Evolutionary conservation across 225 moss, liverwort and hornwort genomes (phyloP).

Genomic region (Sphagnum tenellum): DNA sequence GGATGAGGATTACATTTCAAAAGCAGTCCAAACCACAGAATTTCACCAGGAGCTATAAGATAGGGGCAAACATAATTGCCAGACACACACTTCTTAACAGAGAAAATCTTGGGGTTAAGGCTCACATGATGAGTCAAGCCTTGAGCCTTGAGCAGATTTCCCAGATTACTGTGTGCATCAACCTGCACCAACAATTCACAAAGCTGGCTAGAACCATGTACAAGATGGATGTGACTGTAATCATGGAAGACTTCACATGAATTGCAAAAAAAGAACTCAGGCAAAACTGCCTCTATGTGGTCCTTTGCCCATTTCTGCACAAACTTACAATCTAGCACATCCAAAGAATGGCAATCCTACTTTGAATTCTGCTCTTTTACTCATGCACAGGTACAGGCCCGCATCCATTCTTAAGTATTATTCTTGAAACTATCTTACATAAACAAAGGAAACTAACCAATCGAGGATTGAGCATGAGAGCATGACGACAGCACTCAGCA

Average conservation of each 20-base stretch:
- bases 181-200: constrained; percentile 32
- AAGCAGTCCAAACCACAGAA: too few species aligned
- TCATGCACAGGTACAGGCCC: neutral
- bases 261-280: too few species aligned
- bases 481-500: constrained; percentile 90
- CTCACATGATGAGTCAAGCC: constrained; percentile 91
- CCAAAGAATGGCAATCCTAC: too few species aligned
- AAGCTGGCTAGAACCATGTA: too few species aligned
- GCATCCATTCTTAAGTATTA: neutral
- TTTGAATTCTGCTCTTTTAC: neutral
- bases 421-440: too few species aligned
- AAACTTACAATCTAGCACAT: too few species aligned
- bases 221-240: too few species aligned
- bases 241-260: too few species aligned
- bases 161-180: constrained; percentile 98
- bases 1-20: too few species aligned
- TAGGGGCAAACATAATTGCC: neutral
- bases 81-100: neutral
- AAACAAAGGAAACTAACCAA: constrained; percentile 29
- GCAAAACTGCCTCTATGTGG: too few species aligned
- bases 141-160: constrained; percentile 92
- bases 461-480: constrained; percentile 75
- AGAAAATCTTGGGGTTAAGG: neutral
- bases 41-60: neutral
- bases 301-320: too few species aligned